phyloP scores from a whole-genome alignment of 768 basidiomycete species.

The Leccinum rimulosum region DNA sequence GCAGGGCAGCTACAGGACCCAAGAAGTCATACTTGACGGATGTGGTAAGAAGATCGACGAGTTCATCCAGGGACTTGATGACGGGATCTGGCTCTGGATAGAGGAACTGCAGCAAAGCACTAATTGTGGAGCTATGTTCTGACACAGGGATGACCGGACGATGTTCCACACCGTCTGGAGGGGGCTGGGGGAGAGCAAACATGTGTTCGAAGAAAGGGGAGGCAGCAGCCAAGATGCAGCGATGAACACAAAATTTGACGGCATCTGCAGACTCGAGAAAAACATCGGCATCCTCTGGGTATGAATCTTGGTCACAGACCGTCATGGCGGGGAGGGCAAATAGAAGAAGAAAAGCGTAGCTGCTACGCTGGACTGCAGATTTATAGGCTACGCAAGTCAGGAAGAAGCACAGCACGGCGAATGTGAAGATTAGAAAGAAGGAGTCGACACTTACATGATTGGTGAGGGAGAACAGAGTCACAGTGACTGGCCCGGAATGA shows the following conservation, averaged over 20 bases:
- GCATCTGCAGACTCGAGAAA: constrained; percentile 44
- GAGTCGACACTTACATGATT: constrained; percentile 22
- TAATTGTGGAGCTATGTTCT: constrained; percentile 45
- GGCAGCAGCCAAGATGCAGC: constrained; percentile 56
- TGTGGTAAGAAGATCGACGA: constrained; percentile 47
- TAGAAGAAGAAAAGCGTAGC: neutral
- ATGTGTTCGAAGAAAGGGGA: constrained; percentile 70
- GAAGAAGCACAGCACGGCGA: neutral
- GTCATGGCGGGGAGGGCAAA: constrained; percentile 25
- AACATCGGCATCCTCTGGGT: constrained; percentile 50
- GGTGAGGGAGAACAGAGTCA: neutral
- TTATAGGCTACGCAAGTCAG: constrained; percentile 23
- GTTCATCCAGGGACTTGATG: constrained; percentile 50
- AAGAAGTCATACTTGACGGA: constrained; percentile 66
- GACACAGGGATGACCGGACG: constrained; percentile 53
- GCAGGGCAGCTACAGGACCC: constrained; percentile 46
- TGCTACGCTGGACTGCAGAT: neutral
- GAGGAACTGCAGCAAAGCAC: constrained; percentile 53
- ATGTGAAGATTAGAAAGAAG: neutral
- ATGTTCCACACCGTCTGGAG: constrained; percentile 21
- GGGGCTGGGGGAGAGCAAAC: constrained; percentile 62
- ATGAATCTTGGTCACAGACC: constrained; percentile 35
- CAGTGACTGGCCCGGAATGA: constrained; percentile 8
- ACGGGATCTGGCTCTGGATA: constrained; percentile 60
- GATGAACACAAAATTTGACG: constrained; percentile 59